A percentile compares a stretch with the other conserved stretches of the same genome.
Evolutionary conservation across 176 grass and related monocot genomes (phyloP).

Genomic region (Eragrostis nindensis): DNA sequence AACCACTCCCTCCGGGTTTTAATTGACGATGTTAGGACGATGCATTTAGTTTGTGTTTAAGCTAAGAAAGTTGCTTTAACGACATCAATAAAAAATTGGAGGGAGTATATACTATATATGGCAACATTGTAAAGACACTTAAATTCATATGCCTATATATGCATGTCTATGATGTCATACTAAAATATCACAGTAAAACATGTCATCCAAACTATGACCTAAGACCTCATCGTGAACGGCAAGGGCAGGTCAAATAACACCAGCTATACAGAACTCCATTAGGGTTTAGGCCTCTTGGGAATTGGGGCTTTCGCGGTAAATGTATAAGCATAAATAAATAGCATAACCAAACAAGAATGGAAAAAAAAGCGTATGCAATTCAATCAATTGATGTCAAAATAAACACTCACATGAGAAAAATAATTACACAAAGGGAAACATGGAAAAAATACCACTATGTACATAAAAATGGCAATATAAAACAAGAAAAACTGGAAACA

Average conservation of each 20-base stretch:
- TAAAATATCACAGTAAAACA: not conserved
- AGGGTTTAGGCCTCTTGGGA: not conserved
- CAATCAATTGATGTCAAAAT: not conserved
- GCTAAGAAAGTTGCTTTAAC: too few species aligned
- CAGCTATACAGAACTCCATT: not conserved
- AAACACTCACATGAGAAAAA: slow-evolving; percentile 4
- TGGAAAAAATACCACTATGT: not conserved
- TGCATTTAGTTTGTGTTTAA: too few species aligned
- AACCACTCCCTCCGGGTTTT: not conserved
- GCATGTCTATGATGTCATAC: not conserved
- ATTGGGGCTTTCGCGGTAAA: not conserved
- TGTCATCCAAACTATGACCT: not conserved
- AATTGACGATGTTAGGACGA: too few species aligned
- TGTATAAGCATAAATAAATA: slow-evolving; percentile 15
- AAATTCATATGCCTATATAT: slow-evolving; percentile 1
- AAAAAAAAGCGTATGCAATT: slow-evolving; percentile 2
- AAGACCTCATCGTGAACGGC: not conserved
- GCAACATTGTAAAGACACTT: not conserved
- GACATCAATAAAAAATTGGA: too few species aligned
- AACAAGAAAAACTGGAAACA: slow-evolving; percentile 3
- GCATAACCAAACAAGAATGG: slow-evolving; percentile 2
- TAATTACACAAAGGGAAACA: not conserved
- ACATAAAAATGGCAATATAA: not conserved
- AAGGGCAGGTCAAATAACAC: not conserved
- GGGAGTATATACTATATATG: too few species aligned